phyloP scores from a whole-genome alignment of 208 protist species.

The Crithidia brevicula region DNA sequence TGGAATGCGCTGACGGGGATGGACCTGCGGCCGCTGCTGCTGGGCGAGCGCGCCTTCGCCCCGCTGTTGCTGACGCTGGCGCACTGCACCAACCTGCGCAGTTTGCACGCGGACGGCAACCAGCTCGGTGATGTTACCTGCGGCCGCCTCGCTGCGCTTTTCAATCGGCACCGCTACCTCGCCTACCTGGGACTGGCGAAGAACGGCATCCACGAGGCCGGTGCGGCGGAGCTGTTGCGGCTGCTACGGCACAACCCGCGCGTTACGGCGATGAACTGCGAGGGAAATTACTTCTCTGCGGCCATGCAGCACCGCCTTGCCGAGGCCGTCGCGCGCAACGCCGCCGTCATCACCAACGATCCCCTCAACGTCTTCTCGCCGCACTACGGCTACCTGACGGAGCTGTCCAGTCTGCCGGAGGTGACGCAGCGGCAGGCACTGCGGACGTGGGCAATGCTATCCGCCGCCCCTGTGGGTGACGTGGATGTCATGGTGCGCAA shows the following conservation, averaged over 20 bases:
- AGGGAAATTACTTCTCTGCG: conserved; percentile 61
- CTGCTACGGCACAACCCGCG: conserved; percentile 70
- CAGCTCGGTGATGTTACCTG: conserved; percentile 68
- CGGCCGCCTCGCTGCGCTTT: conserved; percentile 64
- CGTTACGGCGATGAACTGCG: conserved; percentile 45
- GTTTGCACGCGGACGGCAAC: conserved; percentile 68
- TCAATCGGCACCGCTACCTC: conserved; percentile 66
- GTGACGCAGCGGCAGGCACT: conserved; percentile 59
- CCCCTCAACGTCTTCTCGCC: conserved; percentile 68
- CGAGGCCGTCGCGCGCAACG: conserved; percentile 37
- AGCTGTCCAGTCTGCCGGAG: conserved; percentile 51
- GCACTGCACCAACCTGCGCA: conserved; percentile 62
- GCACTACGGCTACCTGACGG: conserved; percentile 58
- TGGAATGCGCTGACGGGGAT: conserved; percentile 65
- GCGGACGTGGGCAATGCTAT: conserved; percentile 82
- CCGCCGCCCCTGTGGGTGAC: conserved; percentile 56
- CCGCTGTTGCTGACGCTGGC: conserved; percentile 75
- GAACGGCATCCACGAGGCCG: conserved; percentile 79
- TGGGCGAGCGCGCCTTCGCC: conserved; percentile 67
- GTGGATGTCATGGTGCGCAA: conserved; percentile 72
- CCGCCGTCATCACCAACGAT: conserved; percentile 45
- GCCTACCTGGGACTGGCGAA: conserved; percentile 43
- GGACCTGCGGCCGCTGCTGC: conserved; percentile 54
- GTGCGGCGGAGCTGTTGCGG: conserved; percentile 73
- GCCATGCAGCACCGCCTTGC: conserved; percentile 50